phyloP scores from a whole-genome alignment of 2,329 filamentous ascomycete genomes.

The Fusarium robinianum region DNA sequence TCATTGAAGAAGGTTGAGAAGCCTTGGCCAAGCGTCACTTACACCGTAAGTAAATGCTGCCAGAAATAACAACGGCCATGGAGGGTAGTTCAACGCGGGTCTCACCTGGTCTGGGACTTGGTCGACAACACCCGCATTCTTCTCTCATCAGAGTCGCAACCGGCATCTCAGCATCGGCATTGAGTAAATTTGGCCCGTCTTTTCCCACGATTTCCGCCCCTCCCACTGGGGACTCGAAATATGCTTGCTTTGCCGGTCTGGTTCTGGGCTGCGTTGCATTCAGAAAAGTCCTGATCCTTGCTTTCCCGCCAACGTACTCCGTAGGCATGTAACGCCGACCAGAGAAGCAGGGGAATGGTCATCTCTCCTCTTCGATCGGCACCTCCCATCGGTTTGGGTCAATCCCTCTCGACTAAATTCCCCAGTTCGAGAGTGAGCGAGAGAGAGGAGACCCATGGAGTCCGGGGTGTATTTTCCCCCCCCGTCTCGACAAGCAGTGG shows the following conservation, averaged over 20 bases:
- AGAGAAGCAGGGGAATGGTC: constrained; percentile 20
- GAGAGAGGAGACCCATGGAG: too few relatives aligned
- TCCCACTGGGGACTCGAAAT: background rate
- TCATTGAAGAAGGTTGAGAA: background rate
- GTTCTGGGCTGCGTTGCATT: background rate
- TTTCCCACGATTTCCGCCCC: background rate
- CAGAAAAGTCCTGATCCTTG: constrained; percentile 6
- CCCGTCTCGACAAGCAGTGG: too few relatives aligned
- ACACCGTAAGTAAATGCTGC: too few relatives aligned
- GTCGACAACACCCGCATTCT: too few relatives aligned
- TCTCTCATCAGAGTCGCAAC: too few relatives aligned
- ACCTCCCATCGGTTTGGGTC: constrained; percentile 23
- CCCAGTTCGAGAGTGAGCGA: too few relatives aligned
- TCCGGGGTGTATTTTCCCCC: too few relatives aligned
- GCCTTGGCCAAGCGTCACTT: too few relatives aligned
- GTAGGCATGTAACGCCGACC: constrained; percentile 7
- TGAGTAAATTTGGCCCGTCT: constrained; percentile 8
- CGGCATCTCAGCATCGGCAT: constrained; percentile 14
- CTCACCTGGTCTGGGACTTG: too few relatives aligned
- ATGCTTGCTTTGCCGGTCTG: constrained; percentile 7
- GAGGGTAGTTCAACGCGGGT: too few relatives aligned
- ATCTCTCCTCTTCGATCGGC: constrained; percentile 19
- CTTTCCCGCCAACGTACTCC: constrained; percentile 3
- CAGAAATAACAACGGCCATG: too few relatives aligned
- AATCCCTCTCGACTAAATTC: constrained; percentile 19